phyloP scores from a whole-genome alignment of 345 rosid genomes.

The Aegle marmelos region DNA sequence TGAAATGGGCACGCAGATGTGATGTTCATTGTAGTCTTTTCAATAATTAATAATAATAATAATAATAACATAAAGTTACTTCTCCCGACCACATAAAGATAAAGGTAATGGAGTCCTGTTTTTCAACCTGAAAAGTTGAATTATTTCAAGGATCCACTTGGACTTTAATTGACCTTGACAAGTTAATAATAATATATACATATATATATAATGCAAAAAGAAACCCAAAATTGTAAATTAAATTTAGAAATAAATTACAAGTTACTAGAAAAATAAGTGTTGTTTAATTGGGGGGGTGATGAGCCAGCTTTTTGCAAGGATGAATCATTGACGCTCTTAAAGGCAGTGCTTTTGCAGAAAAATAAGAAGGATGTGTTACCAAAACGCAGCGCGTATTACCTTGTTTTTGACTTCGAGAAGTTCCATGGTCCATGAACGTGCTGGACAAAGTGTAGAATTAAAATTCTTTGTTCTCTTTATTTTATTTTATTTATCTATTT shows the following conservation, averaged over 20 bases:
- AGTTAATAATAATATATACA: not conserved
- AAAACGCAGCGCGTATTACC: not conserved
- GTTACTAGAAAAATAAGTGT: not conserved
- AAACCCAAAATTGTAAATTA: not conserved
- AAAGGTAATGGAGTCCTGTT: not conserved
- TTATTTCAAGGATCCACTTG: not conserved
- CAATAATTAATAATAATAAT: not conserved
- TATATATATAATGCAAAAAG: not conserved
- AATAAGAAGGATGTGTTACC: not conserved
- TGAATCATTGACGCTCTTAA: not conserved
- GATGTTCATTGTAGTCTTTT: conserved; percentile 22
- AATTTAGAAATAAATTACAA: not conserved
- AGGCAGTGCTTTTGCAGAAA: not conserved
- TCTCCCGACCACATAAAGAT: not conserved
- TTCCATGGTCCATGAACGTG: not conserved
- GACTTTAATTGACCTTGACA: not conserved
- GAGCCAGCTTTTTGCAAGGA: not conserved
- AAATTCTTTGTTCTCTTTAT: too few species aligned
- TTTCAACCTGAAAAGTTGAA: conserved; percentile 9
- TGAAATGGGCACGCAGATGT: conserved; percentile 30
- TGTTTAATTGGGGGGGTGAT: too few species aligned
- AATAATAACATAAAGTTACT: not conserved
- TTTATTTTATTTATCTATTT: too few species aligned
- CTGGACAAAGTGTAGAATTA: not conserved
- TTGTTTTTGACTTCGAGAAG: not conserved